Base-by-base conservation (phyloP, 768 basidiomycete genomes). In the Crucibulum laeve region DNA sequence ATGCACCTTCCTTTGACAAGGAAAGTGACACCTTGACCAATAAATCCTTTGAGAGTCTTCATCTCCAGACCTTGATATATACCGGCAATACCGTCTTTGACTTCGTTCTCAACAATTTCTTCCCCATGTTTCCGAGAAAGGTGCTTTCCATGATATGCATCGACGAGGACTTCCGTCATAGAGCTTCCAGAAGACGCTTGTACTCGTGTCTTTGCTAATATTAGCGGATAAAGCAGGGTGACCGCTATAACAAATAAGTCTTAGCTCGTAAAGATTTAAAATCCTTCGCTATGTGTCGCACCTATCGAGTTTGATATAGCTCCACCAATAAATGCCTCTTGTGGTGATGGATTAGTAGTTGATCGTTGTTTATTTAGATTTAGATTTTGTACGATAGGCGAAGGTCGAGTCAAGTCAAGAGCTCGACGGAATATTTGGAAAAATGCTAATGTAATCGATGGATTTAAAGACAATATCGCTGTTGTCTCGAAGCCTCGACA, bases 1-100 rank as follows among this genome's bases (percentile, higher is more conserved):
- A n/a, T n/a, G n/a, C n/a, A 72, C 74, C 79, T 62, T 47, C 79
- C 76, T 59, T 82, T 82, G 25, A 80, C 66, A 46, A 79, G 54
- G 57, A 81, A 74, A 4, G 78, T 78, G 1, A 80, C 66, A 0
- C 80, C 80, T 54, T 80, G 75, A 48, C 67, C 74, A 21, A 82
- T 50, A 43, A 80, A 77, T 0, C 76, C 74, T 52, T 79, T 80
- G 40, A 73, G 38, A 13, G 76, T 65, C 55, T 77, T 73, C 50
- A 68, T 69, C 15, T 69, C 61, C 14, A 79, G 62, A 1, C 76
- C 80, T 53, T 77, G 75, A 46, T 81, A 81, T 21, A 82, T 54
- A 0, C 77, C 73, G 8, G 50, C 44, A 14, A 71, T 25, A 4
- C 68, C 65, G 1, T 51, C 45, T 30, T 51, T 41, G n/a, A n/a